Conservation (phyloP, 208 protist species). For the Phytomonas francai region DNA sequence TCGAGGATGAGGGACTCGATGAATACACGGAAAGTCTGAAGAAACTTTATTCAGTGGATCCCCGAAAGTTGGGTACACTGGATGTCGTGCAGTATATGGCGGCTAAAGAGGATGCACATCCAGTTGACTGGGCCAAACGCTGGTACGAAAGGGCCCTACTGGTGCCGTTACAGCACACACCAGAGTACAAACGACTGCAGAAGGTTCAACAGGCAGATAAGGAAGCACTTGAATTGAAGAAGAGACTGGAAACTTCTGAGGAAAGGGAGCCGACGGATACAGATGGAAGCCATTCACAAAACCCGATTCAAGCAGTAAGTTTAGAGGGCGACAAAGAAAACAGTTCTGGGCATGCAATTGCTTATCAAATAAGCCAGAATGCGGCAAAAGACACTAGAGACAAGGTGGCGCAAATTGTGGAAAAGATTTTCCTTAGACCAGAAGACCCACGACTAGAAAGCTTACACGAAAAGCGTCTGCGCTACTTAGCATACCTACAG, state of each 20-base stretch:
- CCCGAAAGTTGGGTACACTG: constrained; percentile 44
- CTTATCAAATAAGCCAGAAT: constrained; percentile 17
- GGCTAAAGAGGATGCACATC: constrained; percentile 50
- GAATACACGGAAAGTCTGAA: constrained; percentile 65
- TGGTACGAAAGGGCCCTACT: constrained; percentile 82
- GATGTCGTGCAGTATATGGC: constrained; percentile 84
- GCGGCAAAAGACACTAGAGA: constrained; percentile 31
- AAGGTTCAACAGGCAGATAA: constrained; percentile 40
- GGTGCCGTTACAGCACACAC: constrained; percentile 57
- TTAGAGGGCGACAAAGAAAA: background rate
- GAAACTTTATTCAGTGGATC: constrained; percentile 68
- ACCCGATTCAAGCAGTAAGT: background rate
- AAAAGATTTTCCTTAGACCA: constrained; percentile 79
- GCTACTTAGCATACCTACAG: constrained; percentile 77
- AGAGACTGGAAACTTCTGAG: background rate
- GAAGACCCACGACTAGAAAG: constrained; percentile 54
- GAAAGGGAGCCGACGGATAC: background rate
- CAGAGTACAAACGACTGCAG: constrained; percentile 62
- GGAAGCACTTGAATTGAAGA: constrained; percentile 25
- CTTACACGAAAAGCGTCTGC: constrained; percentile 67
- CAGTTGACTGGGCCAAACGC: constrained; percentile 75
- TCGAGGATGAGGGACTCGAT: constrained; percentile 53
- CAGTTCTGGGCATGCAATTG: constrained; percentile 13
- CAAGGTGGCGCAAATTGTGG: constrained; percentile 47
- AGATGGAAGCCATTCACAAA: background rate